Base-by-base conservation (phyloP, 768 basidiomycete genomes). In the Austroboletus eburneus region DNA sequence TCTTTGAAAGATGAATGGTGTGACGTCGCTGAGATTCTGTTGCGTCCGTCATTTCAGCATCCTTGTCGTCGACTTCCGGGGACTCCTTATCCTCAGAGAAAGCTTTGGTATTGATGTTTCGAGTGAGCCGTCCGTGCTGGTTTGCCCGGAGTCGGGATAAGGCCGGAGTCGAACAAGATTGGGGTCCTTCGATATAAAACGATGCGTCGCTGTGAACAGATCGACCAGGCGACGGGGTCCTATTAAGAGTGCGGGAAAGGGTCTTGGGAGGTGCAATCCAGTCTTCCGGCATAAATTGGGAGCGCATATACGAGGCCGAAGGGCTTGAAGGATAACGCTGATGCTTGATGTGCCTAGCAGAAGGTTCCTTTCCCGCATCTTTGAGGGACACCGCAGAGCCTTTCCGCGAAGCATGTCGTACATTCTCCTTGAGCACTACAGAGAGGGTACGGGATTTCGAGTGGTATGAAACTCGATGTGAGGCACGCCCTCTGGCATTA, bases 361-460 rank as follows among this genome's bases (percentile, higher is more conserved):
- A 34, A 39, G 39, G 38, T n/a, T 40, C 54, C 23, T 39, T 42
- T 21, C 44, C 18, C 46, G 42, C 20, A 39, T 57, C 50, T 48
- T 54, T 39, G 53, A 56, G 52, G 25, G 57, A 60, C 16, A 42
- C 9, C 2, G 49, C 44, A 17, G 58, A 56, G 22, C 34, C 33
- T 25, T 60, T 63, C 1, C 58, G 54, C 2, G 49, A 53, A 32
- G 55, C 24, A 3, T 22, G 54, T 39, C 47, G 37, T 18, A 46
- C 3, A 9, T 56, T 55, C 44, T 55, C 63, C 41, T 54, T 54
- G 30, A 50, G 54, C 22, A 30, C 41, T 9, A 45, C 59, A 0
- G 76, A 73, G n/a, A 71, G 67, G 2, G 72, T 69, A 13, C 72
- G 73, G 0, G 71, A 59, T 52, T 74, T 72, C 9, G 46, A 46